Conservation (phyloP, 2,329 filamentous ascomycete genomes). For the Drechslera avenae region DNA sequence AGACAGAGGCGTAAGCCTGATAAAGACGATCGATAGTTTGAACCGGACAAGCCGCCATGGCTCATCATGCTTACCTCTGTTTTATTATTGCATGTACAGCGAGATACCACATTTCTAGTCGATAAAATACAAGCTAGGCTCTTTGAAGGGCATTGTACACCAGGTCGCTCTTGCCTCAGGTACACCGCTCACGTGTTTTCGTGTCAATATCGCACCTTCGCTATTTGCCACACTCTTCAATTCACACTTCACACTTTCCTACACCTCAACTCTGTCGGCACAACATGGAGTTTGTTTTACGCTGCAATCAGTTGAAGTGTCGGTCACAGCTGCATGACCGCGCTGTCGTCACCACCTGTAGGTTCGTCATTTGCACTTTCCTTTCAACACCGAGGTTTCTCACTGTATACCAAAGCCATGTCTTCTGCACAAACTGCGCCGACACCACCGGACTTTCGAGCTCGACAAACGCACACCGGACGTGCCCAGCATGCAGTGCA, state of each 20-base stretch:
- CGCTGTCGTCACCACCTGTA: conserved; percentile 89
- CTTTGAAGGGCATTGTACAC: background rate
- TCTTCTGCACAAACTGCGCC: conserved; percentile 81
- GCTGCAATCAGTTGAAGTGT: conserved; percentile 83
- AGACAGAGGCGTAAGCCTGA: conserved; percentile 47
- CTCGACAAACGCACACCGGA: conserved; percentile 58
- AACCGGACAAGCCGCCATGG: background rate
- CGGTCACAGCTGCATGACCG: conserved; percentile 69
- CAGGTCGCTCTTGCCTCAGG: conserved; percentile 21
- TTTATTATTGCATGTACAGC: conserved; percentile 22
- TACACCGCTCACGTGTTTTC: conserved; percentile 14
- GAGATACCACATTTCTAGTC: conserved; percentile 30
- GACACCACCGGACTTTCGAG: conserved; percentile 66
- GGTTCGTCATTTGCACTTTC: conserved; percentile 56
- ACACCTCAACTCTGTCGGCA: background rate
- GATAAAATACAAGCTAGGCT: conserved; percentile 6
- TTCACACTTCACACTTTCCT: background rate
- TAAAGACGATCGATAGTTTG: conserved; percentile 43
- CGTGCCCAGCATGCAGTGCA: conserved; percentile 78
- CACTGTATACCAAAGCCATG: conserved; percentile 64
- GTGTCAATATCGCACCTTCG: conserved; percentile 7
- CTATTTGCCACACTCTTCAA: background rate
- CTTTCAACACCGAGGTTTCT: conserved; percentile 16
- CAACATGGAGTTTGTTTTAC: conserved; percentile 73
- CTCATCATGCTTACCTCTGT: background rate